These are phyloP conservation scores for Schizopora paradoxa DNA, from an alignment of 1,284 basidiomycete genomes.

Conservation along the genomic window DNA sequence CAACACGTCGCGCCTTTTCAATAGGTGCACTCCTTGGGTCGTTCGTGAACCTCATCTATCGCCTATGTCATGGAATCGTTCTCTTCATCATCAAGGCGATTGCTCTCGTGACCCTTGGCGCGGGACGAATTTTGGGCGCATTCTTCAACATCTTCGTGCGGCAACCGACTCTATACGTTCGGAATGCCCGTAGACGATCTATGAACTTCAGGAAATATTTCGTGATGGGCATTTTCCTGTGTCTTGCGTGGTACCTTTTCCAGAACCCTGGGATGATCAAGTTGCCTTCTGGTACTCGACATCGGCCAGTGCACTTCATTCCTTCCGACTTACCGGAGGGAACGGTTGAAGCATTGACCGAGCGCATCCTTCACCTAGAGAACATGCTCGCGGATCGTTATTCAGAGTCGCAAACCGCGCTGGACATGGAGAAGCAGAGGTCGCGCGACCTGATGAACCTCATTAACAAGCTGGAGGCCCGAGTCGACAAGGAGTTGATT, in stretches of 20 bases:
- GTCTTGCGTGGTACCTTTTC: constrained; percentile 1
- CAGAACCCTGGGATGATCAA: neutral
- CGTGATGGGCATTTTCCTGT: constrained; percentile 28
- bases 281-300: constrained; percentile 3
- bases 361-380: constrained; percentile 64
- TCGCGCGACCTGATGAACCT: constrained; percentile 47
- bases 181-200: constrained; percentile 27
- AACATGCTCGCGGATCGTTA: constrained; percentile 52
- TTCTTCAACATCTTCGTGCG: constrained; percentile 39
- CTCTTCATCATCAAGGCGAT: constrained; percentile 23
- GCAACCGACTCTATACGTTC: constrained; percentile 37
- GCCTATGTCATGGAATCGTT: constrained; percentile 22
- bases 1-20: constrained; percentile 32
- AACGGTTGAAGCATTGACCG: constrained; percentile 65
- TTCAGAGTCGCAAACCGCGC: constrained; percentile 44
- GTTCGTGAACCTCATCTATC: constrained; percentile 37
- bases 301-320: constrained; percentile 16
- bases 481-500: constrained; percentile 48
- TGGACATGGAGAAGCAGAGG: constrained; percentile 45
- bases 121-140: constrained; percentile 40
- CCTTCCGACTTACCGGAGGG: constrained; percentile 57
- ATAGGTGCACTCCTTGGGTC: constrained; percentile 43
- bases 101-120: constrained; percentile 33
- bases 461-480: constrained; percentile 50
- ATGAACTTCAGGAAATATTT: constrained; percentile 35